A percentile compares a stretch with the other conserved stretches of the same genome.
Conservation (phyloP, 495 filamentous ascomycete species). For the Neurospora tetrasperma region DNA sequence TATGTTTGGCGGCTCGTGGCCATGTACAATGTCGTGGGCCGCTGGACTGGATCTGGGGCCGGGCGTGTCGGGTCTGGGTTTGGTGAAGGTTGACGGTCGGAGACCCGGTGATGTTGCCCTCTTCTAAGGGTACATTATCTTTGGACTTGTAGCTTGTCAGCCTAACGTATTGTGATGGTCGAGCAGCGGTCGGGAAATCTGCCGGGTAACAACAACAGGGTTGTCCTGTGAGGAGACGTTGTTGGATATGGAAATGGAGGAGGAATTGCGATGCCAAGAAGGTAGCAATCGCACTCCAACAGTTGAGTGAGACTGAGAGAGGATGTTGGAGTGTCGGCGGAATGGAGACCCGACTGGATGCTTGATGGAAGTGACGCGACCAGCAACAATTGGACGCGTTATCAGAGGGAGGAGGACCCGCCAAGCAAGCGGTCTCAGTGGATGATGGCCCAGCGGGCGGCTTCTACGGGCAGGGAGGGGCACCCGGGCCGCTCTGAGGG, state of each 20-base stretch:
- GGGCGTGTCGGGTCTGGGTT: not conserved
- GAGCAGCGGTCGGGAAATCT: not conserved
- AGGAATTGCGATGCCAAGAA: not conserved
- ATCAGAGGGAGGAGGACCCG: not conserved
- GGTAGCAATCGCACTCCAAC: not conserved
- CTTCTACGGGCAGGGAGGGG: not conserved
- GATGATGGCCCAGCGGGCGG: not conserved
- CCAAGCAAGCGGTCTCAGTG: not conserved
- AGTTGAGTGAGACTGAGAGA: not conserved
- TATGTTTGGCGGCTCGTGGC: not conserved
- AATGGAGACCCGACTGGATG: not conserved
- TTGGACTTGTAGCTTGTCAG: not conserved
- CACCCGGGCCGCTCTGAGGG: not conserved
- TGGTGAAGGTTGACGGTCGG: not conserved
- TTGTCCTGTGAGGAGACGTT: not conserved
- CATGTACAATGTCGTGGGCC: not conserved
- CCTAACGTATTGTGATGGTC: not conserved
- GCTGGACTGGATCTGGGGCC: not conserved
- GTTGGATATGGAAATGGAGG: not conserved
- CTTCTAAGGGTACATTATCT: conserved; percentile 1
- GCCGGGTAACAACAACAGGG: not conserved
- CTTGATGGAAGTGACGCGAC: not conserved
- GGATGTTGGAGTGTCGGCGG: not conserved
- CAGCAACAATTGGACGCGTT: not conserved
- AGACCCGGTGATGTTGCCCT: not conserved